Conservation (phyloP, 805 yeast species). For the Saccharomycopsis babjevae region DNA sequence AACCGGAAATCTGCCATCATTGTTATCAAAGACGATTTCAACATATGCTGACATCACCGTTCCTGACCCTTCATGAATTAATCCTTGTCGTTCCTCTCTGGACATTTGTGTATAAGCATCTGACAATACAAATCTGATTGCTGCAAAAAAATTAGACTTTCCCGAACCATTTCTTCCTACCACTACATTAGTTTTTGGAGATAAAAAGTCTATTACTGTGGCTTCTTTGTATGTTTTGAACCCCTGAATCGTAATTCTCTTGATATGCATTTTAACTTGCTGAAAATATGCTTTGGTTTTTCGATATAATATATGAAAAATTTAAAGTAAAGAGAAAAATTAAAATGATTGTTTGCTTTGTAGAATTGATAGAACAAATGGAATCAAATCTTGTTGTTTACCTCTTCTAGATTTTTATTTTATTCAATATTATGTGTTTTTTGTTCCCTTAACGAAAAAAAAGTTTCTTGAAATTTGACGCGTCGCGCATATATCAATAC, state of each 20-base stretch:
- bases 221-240: constrained; percentile 87
- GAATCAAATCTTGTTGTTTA: background rate
- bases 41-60: constrained; percentile 89
- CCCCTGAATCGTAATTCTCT: constrained; percentile 66
- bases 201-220: constrained; percentile 63
- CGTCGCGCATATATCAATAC: background rate
- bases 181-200: constrained; percentile 76
- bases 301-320: background rate
- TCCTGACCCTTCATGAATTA: constrained; percentile 85
- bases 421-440: background rate
- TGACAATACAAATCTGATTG: constrained; percentile 82
- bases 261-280: constrained; percentile 11
- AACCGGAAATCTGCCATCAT: constrained; percentile 64
- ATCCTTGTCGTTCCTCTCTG: constrained; percentile 75
- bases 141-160: constrained; percentile 90
- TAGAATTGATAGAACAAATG: background rate
- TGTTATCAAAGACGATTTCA: constrained; percentile 77
- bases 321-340: too few species aligned
- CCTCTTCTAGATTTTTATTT: background rate
- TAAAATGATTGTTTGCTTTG: background rate
- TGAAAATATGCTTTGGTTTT: background rate
- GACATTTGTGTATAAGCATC: constrained; percentile 82
- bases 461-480: background rate
- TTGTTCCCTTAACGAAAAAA: background rate
- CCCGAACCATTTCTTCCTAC: constrained; percentile 97